Evolutionary conservation across 192 early-diverging fungal species (phyloP), one percentile per base, ranked within the genome.

Genomic region (Entomortierella beljakovae): DNA sequence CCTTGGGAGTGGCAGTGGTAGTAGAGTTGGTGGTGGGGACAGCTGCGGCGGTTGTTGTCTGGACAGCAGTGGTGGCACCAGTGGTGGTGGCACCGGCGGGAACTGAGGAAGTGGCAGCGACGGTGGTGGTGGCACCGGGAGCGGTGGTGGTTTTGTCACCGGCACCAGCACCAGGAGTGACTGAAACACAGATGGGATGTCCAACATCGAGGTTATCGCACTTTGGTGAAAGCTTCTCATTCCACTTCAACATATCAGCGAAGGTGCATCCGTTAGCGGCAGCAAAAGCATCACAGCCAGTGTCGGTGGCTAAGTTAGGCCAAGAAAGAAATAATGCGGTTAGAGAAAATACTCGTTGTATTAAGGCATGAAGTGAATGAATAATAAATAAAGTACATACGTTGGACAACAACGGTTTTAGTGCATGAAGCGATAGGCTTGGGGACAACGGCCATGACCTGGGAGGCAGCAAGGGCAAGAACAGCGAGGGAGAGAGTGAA

Each of bases 141-240:
- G 20, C 29, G n/a, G 34, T 38, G 8, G 42, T 49, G 18, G 25
- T 34, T 22, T 22, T 40, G 7, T 20, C 31, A 26, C n/a, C 33
- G 26, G 57, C 9, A 18, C n/a, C 31, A 38, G 31, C 46, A 22
- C 23, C 54, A 15, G 54, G 32, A 25, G 73, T 62, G 37, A 76
- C 8, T 25, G 73, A 76, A 26, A 76, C 73, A 29, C 73, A 76
- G 57, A 76, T 53, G 26, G 73, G 59, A 15, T 25, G 15, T 23
- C 54, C 60, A 20, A 61, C 73, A 33, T 68, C 73, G 25, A 76
- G 35, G 60, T 76, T 76, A 7, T 1, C 18, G 42, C 73, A 76
- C 18, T 62, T 26, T 9, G 29, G 0, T 5, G 64, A 52, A 20
- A 76, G 52, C 65, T 68, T 76, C 28, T 8, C 1, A 60, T 76